These are phyloP conservation scores for Xylariaceae sp. DNA, from an alignment of 2,329 filamentous ascomycete genomes.

Conservation along the genomic window DNA sequence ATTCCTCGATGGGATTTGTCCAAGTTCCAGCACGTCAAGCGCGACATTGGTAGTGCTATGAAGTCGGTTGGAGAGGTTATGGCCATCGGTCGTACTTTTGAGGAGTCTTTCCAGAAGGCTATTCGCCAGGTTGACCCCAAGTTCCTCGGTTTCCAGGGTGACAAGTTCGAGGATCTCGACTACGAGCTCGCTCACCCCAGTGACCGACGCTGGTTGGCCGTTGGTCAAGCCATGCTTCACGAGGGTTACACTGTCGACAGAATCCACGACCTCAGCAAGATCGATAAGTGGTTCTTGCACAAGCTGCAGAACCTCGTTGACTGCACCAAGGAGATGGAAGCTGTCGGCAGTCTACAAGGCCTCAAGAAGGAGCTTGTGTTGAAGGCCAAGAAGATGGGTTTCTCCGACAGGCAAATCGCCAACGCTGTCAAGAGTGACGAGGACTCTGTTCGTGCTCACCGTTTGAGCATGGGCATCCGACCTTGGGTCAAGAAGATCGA, in stretches of 20 bases:
- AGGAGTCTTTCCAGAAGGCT: constrained; percentile 98
- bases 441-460: constrained; percentile 78
- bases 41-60: constrained; percentile 96
- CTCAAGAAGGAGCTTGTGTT: constrained; percentile 84
- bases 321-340: constrained; percentile 78
- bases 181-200: constrained; percentile 86
- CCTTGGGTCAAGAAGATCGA: constrained; percentile 99
- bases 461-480: constrained; percentile 80
- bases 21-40: constrained; percentile 99
- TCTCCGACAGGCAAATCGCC: constrained; percentile 94
- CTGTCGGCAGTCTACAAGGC: constrained; percentile 73
- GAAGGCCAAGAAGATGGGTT: constrained; percentile 95
- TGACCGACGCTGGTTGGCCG: constrained; percentile 93
- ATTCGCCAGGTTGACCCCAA: constrained; percentile 93
- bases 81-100: constrained; percentile 97
- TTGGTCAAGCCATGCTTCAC: constrained; percentile 96
- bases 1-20: constrained; percentile 97
- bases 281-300: constrained; percentile 99
- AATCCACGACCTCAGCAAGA: constrained; percentile 92
- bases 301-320: constrained; percentile 97
- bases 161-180: constrained; percentile 90
- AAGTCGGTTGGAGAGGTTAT: constrained; percentile 99
- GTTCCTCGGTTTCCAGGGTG: constrained; percentile 90
- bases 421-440: constrained; percentile 78
- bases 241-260: constrained; percentile 90